Conservation (phyloP, 2,329 filamentous ascomycete genomes). For the Penicillium aurantiogriseum region DNA sequence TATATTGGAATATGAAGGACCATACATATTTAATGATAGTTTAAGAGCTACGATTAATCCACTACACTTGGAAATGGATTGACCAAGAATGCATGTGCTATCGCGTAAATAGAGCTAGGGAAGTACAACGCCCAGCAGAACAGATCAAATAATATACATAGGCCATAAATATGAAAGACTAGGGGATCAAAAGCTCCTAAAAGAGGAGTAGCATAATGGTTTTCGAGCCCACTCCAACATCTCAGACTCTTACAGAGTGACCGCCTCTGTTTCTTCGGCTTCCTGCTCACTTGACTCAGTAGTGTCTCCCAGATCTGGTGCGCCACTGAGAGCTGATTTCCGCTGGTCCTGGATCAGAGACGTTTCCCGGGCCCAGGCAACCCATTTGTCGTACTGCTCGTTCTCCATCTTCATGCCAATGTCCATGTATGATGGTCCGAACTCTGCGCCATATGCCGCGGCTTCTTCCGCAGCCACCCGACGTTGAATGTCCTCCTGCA, state of each 20-base stretch:
- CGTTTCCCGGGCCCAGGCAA: constrained; percentile 67
- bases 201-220: constrained; percentile 2
- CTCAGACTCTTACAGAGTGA: not conserved
- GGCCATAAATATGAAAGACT: constrained; percentile 13
- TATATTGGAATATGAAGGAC: not conserved
- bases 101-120: constrained; percentile 16
- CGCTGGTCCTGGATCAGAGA: constrained; percentile 50
- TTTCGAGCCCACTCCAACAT: not conserved
- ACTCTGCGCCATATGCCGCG: constrained; percentile 78
- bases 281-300: constrained; percentile 31
- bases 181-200: constrained; percentile 3
- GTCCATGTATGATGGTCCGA: constrained; percentile 72
- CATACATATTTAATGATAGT: not conserved
- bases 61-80: not conserved
- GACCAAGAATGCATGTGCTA: constrained; percentile 11
- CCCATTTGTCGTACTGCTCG: constrained; percentile 78
- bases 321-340: constrained; percentile 44
- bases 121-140: constrained; percentile 20
- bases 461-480: constrained; percentile 88
- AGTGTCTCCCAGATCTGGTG: constrained; percentile 38
- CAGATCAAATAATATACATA: constrained; percentile 27
- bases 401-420: constrained; percentile 82
- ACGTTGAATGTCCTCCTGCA: constrained; percentile 76
- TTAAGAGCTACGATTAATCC: not conserved
- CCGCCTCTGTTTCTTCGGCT: constrained; percentile 4